Percentiles rank a stretch among this genome's conserved stretches.
Conservation (phyloP, 1,139 yeast genomes). For the Hyphopichia pseudoburtonii region DNA sequence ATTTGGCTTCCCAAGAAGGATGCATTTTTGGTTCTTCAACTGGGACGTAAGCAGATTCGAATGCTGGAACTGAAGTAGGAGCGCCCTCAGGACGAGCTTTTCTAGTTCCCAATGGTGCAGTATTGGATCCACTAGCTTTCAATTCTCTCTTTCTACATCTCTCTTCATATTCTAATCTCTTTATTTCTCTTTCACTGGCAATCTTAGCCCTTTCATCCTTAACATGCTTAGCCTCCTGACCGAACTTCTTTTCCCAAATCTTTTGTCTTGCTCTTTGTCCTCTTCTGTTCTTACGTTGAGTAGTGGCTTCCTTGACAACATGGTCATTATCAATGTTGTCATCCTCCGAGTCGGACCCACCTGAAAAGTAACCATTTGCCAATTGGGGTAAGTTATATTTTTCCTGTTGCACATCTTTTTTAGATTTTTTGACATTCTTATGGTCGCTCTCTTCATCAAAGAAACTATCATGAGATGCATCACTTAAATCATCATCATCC, state of each 20-base stretch:
- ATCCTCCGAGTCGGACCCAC: slow-evolving; percentile 65
- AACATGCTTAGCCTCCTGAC: slow-evolving; percentile 80
- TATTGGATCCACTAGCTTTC: slow-evolving; percentile 48
- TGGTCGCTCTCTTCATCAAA: slow-evolving; percentile 27
- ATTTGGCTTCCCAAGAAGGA: slow-evolving; percentile 96
- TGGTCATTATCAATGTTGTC: slow-evolving; percentile 56
- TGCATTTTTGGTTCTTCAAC: slow-evolving; percentile 47
- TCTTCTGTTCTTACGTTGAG: slow-evolving; percentile 77
- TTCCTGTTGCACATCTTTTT: slow-evolving; percentile 18
- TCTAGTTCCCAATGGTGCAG: slow-evolving; percentile 41
- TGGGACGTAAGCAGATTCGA: slow-evolving; percentile 7
- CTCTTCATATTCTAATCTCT: slow-evolving; percentile 68
- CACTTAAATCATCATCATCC: slow-evolving; percentile 18
- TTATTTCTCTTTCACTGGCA: slow-evolving; percentile 55
- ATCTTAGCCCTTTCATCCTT: slow-evolving; percentile 57
- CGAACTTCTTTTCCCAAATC: slow-evolving; percentile 92
- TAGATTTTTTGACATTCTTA: slow-evolving; percentile 14
- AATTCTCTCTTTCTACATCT: slow-evolving; percentile 67
- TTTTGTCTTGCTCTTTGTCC: slow-evolving; percentile 97
- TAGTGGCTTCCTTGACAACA: slow-evolving; percentile 55
- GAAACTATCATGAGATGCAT: slow-evolving; percentile 38
- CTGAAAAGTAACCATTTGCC: slow-evolving; percentile 78
- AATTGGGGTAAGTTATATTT: slow-evolving; percentile 61
- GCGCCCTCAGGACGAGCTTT: slow-evolving; percentile 13
- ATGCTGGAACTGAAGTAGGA: slow-evolving; percentile 8